A percentile compares a stretch with the other conserved stretches of the same genome.
Evolutionary conservation across 257 asterid genomes (phyloP).

Genomic region (Coffea eugenioides): DNA sequence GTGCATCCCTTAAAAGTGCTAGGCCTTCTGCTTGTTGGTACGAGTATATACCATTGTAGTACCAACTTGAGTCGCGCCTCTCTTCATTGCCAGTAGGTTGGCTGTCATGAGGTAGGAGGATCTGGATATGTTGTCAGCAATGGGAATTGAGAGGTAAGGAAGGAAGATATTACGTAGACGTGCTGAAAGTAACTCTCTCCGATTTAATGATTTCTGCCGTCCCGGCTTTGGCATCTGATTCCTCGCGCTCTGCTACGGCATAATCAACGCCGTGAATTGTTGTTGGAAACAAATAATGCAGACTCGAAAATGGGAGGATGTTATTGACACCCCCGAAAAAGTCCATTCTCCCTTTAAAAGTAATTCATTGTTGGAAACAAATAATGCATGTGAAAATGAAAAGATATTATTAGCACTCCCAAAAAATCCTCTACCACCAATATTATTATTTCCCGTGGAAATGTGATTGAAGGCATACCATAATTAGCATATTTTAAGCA

Average conservation of each 20-base stretch:
- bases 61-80: not conserved
- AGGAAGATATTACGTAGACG: not conserved
- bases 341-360: too few species aligned
- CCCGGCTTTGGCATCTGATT: not conserved
- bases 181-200: not conserved
- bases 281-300: not conserved
- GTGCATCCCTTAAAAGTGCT: too few species aligned
- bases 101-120: not conserved
- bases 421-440: too few species aligned
- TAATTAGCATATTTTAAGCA: too few species aligned
- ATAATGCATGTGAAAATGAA: too few species aligned
- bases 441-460: too few species aligned
- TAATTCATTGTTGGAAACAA: too few species aligned
- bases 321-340: too few species aligned
- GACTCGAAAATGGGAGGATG: too few species aligned
- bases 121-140: conserved; percentile 1
- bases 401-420: too few species aligned
- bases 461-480: too few species aligned
- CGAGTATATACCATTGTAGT: not conserved
- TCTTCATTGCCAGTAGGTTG: not conserved
- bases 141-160: not conserved
- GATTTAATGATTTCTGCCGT: not conserved
- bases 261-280: too few species aligned
- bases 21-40: not conserved
- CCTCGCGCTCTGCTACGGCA: not conserved